Evolutionary conservation across 2,329 filamentous ascomycete genomes (phyloP).

Genomic region (Rhinocladiella mackenziei): DNA sequence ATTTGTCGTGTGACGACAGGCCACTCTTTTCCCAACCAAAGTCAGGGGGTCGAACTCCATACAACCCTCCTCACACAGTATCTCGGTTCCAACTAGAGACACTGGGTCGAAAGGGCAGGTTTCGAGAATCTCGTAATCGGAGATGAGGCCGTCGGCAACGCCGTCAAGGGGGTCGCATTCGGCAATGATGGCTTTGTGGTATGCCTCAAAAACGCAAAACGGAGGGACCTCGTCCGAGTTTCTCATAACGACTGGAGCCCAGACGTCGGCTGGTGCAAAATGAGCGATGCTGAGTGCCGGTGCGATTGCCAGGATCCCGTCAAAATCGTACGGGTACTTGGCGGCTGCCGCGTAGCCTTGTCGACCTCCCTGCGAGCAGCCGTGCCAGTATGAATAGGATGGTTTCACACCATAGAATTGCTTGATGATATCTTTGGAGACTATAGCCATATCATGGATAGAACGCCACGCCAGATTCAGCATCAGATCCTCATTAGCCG

Average conservation of each 20-base stretch:
- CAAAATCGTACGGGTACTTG: constrained; percentile 28
- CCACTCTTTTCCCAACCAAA: constrained; percentile 2
- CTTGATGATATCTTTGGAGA: constrained; percentile 26
- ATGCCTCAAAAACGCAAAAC: constrained; percentile 37
- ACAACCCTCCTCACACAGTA: constrained; percentile 8
- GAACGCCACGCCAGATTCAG: constrained; percentile 36
- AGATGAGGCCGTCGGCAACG: constrained; percentile 30
- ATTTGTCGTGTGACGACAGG: constrained; percentile 1
- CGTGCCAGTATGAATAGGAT: constrained; percentile 48
- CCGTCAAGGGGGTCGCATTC: constrained; percentile 33
- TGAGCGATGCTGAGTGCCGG: constrained; percentile 29
- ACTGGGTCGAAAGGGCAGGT: constrained; percentile 18
- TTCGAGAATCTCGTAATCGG: constrained; percentile 15
- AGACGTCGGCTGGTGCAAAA: constrained; percentile 32
- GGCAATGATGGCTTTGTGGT: constrained; percentile 35
- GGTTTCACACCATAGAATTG: constrained; percentile 18
- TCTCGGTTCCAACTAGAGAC: constrained; percentile 7
- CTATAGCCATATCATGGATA: constrained; percentile 35
- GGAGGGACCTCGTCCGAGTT: constrained; percentile 28
- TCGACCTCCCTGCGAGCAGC: constrained; percentile 58
- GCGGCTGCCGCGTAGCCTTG: constrained; percentile 52
- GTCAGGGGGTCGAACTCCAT: background rate
- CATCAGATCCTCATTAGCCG: constrained; percentile 34
- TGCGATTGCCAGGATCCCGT: constrained; percentile 31
- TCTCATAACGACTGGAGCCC: constrained; percentile 31